Evolutionary conservation across 202 grass and related monocot genomes (phyloP).

Genomic region (Schoenoplectus triqueter): DNA sequence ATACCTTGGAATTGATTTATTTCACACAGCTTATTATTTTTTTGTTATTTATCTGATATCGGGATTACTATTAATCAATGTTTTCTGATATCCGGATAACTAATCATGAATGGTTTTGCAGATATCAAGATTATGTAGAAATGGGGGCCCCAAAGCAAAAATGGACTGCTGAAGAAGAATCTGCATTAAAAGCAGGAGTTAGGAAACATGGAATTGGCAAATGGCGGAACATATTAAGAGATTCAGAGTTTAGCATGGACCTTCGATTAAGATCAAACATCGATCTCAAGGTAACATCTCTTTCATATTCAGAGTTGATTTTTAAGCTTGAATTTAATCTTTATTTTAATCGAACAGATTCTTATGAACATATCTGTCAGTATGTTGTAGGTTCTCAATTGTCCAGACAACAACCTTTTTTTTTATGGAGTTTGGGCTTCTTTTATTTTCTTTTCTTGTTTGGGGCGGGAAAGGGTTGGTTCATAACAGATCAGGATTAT

Average conservation of each 20-base stretch:
- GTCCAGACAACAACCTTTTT: not conserved
- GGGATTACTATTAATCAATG: not conserved
- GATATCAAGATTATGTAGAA: conserved; percentile 31
- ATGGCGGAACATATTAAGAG: conserved; percentile 90
- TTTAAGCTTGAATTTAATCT: not conserved
- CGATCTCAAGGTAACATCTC: conserved; percentile 76
- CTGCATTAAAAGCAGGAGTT: conserved; percentile 91
- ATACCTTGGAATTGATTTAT: not conserved
- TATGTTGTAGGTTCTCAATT: not conserved
- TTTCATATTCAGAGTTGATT: not conserved
- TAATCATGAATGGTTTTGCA: not conserved
- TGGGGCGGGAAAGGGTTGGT: not conserved
- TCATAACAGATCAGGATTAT: not conserved
- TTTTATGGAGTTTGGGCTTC: not conserved
- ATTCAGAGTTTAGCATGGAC: conserved; percentile 73
- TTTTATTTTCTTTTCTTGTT: not conserved
- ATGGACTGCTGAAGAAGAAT: conserved; percentile 88
- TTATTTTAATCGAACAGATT: not conserved
- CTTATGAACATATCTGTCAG: not conserved
- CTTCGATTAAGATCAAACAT: conserved; percentile 81
- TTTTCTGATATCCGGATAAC: not conserved
- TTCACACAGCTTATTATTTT: not conserved
- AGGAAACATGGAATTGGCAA: conserved; percentile 83
- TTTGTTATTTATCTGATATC: not conserved
- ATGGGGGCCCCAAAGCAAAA: conserved; percentile 91